phyloP scores from a whole-genome alignment of 345 rosid genomes.

The Punica granatum region DNA sequence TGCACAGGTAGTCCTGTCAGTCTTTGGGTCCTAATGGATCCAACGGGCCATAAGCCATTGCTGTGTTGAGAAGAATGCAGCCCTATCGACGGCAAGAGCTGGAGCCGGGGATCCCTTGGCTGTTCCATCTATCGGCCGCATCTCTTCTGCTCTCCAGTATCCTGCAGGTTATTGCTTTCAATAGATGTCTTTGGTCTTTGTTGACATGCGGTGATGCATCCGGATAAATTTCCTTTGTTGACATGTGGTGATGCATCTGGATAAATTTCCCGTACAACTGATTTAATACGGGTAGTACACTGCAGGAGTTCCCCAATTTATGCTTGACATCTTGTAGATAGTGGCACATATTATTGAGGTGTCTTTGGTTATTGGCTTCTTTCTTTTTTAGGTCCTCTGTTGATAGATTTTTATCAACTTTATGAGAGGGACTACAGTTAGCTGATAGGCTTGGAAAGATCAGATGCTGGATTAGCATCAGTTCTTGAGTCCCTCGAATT shows the following conservation, averaged over 20 bases:
- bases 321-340: no score
- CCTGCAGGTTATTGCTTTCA: constrained; percentile 69
- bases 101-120: constrained; percentile 99
- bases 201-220: neutral
- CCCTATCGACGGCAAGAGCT: constrained; percentile 91
- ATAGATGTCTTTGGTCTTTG: neutral
- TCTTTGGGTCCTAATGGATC: constrained; percentile 85
- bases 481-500: constrained; percentile 83
- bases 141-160: constrained; percentile 92
- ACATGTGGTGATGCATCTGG: neutral
- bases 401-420: neutral
- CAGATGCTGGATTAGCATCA: constrained; percentile 83
- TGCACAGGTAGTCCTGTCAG: constrained; percentile 76
- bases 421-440: neutral
- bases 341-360: no score
- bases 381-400: neutral
- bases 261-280: neutral
- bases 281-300: neutral
- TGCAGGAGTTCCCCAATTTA: neutral
- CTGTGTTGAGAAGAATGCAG: constrained; percentile 92
- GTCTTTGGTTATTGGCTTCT: neutral
- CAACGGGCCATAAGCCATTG: constrained; percentile 81
- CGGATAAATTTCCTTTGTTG: neutral
- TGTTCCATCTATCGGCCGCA: constrained; percentile 90
- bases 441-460: constrained; percentile 68